Conservation (phyloP, 495 filamentous ascomycete genomes). For the Aspergillus cristatus region DNA sequence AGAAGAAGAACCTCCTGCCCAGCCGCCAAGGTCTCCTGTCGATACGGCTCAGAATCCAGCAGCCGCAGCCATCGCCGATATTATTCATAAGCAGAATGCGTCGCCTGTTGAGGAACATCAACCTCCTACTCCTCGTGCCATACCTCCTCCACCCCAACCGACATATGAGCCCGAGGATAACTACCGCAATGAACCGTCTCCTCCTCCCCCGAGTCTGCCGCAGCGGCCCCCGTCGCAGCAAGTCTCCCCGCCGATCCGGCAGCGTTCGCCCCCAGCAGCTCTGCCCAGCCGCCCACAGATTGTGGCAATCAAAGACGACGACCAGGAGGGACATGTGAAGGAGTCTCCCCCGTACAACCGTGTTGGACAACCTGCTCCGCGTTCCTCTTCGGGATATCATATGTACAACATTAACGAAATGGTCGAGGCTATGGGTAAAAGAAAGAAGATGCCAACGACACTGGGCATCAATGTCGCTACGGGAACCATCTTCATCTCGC, state of each 20-base stretch:
- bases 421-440: constrained; percentile 86
- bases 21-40: constrained; percentile 18
- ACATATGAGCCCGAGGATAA: constrained; percentile 43
- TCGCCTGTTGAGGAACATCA: constrained; percentile 6
- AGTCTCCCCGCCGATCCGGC: constrained; percentile 41
- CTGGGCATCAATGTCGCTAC: constrained; percentile 82
- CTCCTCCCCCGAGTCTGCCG: constrained; percentile 58
- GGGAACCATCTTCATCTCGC: constrained; percentile 82
- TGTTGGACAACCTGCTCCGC: constrained; percentile 34
- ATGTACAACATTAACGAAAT: constrained; percentile 96
- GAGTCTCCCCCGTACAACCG: constrained; percentile 53
- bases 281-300: constrained; percentile 17
- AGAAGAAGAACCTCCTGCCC: constrained; percentile 16
- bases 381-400: constrained; percentile 71
- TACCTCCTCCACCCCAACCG: constrained; percentile 31
- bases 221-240: constrained; percentile 55
- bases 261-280: constrained; percentile 37
- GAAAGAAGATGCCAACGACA: constrained; percentile 95
- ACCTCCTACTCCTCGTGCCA: constrained; percentile 23
- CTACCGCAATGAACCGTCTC: constrained; percentile 49
- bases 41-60: constrained; percentile 52
- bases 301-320: constrained; percentile 15
- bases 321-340: constrained; percentile 30
- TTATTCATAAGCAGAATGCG: constrained; percentile 51
- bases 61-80: constrained; percentile 60